Evolutionary conservation across 2,329 filamentous ascomycete species (phyloP).

Genomic region (Colletotrichum sublineola): DNA sequence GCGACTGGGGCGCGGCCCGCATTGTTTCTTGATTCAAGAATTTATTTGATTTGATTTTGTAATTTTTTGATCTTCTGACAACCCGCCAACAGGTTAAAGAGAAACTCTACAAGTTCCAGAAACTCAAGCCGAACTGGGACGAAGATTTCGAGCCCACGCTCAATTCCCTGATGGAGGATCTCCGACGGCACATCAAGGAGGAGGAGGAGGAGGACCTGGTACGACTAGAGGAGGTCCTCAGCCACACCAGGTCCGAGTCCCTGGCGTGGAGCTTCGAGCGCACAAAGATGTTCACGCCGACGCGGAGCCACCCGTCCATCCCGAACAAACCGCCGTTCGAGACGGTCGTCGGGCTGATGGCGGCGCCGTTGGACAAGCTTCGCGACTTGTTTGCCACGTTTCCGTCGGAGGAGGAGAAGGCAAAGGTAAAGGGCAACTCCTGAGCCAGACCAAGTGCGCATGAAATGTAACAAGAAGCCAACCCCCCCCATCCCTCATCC

Average conservation of each 20-base stretch:
- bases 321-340: slow-evolving; percentile 68
- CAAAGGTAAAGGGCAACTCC: background rate
- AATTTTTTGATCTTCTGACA: too few species aligned
- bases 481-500: background rate
- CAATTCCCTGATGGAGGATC: slow-evolving; percentile 56
- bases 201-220: slow-evolving; percentile 65
- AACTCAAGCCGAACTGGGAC: slow-evolving; percentile 55
- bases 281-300: slow-evolving; percentile 68
- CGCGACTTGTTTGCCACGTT: slow-evolving; percentile 69
- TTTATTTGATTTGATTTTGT: too few species aligned
- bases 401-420: slow-evolving; percentile 47
- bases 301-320: slow-evolving; percentile 63
- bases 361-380: slow-evolving; percentile 69
- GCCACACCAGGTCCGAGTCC: slow-evolving; percentile 48
- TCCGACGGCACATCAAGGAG: slow-evolving; percentile 62
- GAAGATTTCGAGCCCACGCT: slow-evolving; percentile 57
- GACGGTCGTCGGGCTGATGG: slow-evolving; percentile 65
- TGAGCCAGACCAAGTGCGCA: background rate
- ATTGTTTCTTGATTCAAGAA: too few species aligned
- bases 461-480: background rate
- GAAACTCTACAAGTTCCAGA: slow-evolving; percentile 63
- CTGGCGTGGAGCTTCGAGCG: slow-evolving; percentile 60
- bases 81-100: slow-evolving; percentile 61
- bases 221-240: slow-evolving; percentile 59
- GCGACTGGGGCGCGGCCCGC: too few species aligned